A percentile compares a stretch with the other conserved stretches of the same genome.
These are phyloP conservation scores for Escallonia herrerae DNA, from an alignment of 129 eudicot species.

Conservation along the genomic window DNA sequence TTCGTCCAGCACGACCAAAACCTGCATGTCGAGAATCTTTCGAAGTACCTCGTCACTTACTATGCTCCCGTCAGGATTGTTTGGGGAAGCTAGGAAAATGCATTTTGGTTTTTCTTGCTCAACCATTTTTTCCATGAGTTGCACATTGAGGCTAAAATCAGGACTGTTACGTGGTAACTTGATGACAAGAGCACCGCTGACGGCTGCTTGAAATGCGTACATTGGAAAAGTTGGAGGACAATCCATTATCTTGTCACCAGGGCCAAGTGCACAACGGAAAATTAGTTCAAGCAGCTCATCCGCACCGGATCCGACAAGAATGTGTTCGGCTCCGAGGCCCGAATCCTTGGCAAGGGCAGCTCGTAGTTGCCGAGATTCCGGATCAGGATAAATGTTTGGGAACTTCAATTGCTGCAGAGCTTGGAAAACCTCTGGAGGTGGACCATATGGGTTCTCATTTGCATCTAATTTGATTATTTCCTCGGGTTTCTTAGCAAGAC, in stretches of 20 bases:
- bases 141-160: slow-evolving; percentile 72
- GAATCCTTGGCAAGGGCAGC: slow-evolving; percentile 95
- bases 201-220: slow-evolving; percentile 65
- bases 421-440: slow-evolving; percentile 97
- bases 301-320: slow-evolving; percentile 95
- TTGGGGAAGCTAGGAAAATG: slow-evolving; percentile 92
- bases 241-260: slow-evolving; percentile 62
- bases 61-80: slow-evolving; percentile 84
- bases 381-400: slow-evolving; percentile 95
- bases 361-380: slow-evolving; percentile 86
- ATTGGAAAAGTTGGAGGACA: slow-evolving; percentile 65
- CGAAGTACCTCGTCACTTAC: no score
- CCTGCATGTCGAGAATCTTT: slow-evolving; percentile 48
- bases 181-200: slow-evolving; percentile 47
- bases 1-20: slow-evolving; percentile 94
- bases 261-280: slow-evolving; percentile 64
- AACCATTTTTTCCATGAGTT: slow-evolving; percentile 42
- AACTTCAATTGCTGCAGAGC: slow-evolving; percentile 81
- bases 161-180: slow-evolving; percentile 47
- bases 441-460: slow-evolving; percentile 98
- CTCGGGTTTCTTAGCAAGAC: slow-evolving; percentile 95
- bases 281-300: slow-evolving; percentile 95
- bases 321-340: slow-evolving; percentile 79
- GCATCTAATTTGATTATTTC: slow-evolving; percentile 93
- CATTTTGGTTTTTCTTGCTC: slow-evolving; percentile 85